A percentile compares a stretch with the other conserved stretches of the same genome.
Evolutionary conservation across 495 filamentous ascomycete genomes (phyloP).

Genomic region (Trichoderma virens): DNA sequence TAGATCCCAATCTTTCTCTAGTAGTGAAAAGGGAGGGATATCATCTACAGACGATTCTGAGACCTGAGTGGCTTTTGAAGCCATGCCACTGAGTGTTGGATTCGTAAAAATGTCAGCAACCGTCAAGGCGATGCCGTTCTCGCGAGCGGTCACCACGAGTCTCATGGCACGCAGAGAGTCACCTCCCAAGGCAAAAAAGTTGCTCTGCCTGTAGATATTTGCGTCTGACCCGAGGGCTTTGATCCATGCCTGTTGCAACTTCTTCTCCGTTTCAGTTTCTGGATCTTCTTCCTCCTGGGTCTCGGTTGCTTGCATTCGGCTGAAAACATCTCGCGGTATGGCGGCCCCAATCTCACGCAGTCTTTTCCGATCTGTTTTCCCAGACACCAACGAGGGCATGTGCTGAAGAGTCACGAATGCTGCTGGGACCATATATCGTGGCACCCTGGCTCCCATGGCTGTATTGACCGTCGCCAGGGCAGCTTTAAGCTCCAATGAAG

Average conservation of each 20-base stretch:
- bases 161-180: constrained; percentile 49
- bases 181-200: constrained; percentile 48
- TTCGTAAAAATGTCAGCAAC: constrained; percentile 40
- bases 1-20: constrained; percentile 20
- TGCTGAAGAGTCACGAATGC: constrained; percentile 50
- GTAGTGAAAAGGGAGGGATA: constrained; percentile 25
- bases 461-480: constrained; percentile 23
- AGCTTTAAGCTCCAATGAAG: constrained; percentile 22
- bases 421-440: constrained; percentile 53
- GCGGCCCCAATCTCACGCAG: constrained; percentile 35
- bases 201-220: constrained; percentile 29
- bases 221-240: constrained; percentile 22
- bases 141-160: constrained; percentile 37
- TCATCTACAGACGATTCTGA: constrained; percentile 9
- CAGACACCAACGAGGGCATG: constrained; percentile 49
- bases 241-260: constrained; percentile 23
- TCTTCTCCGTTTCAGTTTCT: constrained; percentile 23
- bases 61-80: constrained; percentile 18
- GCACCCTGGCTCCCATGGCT: constrained; percentile 31
- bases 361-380: constrained; percentile 54
- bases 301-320: constrained; percentile 15
- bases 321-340: constrained; percentile 26
- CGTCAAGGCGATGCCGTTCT: constrained; percentile 27
- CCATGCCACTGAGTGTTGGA: constrained; percentile 33
- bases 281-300: constrained; percentile 18